Conservation (phyloP, 2,329 filamentous ascomycete species). For the Triangularia setosa region DNA sequence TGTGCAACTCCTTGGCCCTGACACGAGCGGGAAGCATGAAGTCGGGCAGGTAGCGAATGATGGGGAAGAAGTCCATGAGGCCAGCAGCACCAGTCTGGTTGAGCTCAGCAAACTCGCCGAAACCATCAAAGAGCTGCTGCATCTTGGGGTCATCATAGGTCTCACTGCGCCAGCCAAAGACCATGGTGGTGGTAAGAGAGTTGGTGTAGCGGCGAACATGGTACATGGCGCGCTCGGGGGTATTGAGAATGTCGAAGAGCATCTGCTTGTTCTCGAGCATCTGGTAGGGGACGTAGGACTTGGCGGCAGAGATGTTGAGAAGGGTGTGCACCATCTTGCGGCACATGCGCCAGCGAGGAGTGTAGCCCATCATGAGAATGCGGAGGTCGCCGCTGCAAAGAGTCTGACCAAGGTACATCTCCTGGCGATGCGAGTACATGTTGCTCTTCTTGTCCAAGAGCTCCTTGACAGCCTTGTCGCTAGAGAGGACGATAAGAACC, state of each 20-base stretch:
- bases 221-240: slow-evolving; percentile 40
- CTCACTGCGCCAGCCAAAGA: slow-evolving; percentile 44
- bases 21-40: slow-evolving; percentile 35
- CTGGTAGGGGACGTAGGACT: slow-evolving; percentile 52
- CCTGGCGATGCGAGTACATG: slow-evolving; percentile 25
- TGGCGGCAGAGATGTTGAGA: slow-evolving; percentile 44
- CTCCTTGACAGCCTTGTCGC: slow-evolving; percentile 28
- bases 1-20: slow-evolving; percentile 40
- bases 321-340: slow-evolving; percentile 37
- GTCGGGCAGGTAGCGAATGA: slow-evolving; percentile 42
- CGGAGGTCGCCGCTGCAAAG: slow-evolving; percentile 25
- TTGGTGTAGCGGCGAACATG: slow-evolving; percentile 47
- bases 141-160: slow-evolving; percentile 41
- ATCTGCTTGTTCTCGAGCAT: slow-evolving; percentile 53
- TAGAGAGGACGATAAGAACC: slow-evolving; percentile 23
- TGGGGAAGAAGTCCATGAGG: slow-evolving; percentile 45
- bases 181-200: slow-evolving; percentile 47
- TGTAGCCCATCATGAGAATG: slow-evolving; percentile 27
- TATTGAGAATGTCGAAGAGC: slow-evolving; percentile 44
- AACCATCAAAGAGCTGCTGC: slow-evolving; percentile 37
- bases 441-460: slow-evolving; percentile 28
- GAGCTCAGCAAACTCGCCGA: slow-evolving; percentile 40
- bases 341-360: slow-evolving; percentile 23
- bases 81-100: slow-evolving; percentile 39
- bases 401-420: slow-evolving; percentile 27